Conservation (phyloP, 2,329 filamentous ascomycete genomes). For the Epichloe elymi region DNA sequence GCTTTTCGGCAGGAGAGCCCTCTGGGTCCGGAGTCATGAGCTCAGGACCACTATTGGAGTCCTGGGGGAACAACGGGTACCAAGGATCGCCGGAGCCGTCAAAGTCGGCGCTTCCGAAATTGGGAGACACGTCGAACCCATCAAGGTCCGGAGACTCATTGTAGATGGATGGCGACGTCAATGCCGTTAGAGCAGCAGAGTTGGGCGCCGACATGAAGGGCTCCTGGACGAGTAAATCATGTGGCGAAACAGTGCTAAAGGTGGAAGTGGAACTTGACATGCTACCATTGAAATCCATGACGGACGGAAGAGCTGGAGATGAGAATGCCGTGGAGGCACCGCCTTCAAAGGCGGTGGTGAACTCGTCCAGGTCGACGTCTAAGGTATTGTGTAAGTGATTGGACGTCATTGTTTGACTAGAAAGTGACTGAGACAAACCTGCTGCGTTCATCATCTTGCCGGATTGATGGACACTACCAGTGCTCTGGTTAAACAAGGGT, state of each 20-base stretch:
- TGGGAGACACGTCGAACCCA: slow-evolving; percentile 65
- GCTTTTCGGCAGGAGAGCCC: slow-evolving; percentile 28
- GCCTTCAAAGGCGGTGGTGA: slow-evolving; percentile 42
- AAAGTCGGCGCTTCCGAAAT: slow-evolving; percentile 51
- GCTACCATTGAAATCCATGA: slow-evolving; percentile 37
- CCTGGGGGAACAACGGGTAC: slow-evolving; percentile 60
- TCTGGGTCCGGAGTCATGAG: slow-evolving; percentile 15
- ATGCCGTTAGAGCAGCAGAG: slow-evolving; percentile 66
- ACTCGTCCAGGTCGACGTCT: slow-evolving; percentile 47
- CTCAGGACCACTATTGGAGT: slow-evolving; percentile 16
- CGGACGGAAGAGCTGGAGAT: slow-evolving; percentile 36
- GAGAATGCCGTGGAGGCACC: slow-evolving; percentile 38
- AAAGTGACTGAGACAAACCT: slow-evolving; percentile 16
- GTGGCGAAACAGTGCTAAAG: slow-evolving; percentile 67
- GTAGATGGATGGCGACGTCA: slow-evolving; percentile 74
- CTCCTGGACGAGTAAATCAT: slow-evolving; percentile 62
- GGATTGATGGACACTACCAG: slow-evolving; percentile 35
- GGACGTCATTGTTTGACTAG: background rate
- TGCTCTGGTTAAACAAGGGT: slow-evolving; percentile 54
- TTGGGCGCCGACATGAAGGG: slow-evolving; percentile 64
- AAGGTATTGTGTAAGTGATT: slow-evolving; percentile 21
- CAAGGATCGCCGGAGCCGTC: slow-evolving; percentile 42
- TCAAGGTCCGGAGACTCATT: slow-evolving; percentile 68
- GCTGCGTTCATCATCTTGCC: slow-evolving; percentile 32
- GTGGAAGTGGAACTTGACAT: slow-evolving; percentile 38